A percentile compares a stretch with the other conserved stretches of the same genome.
These are phyloP conservation scores for Chytriomyces confervae DNA, from an alignment of 192 early-diverging fungal genomes.

Conservation along the genomic window DNA sequence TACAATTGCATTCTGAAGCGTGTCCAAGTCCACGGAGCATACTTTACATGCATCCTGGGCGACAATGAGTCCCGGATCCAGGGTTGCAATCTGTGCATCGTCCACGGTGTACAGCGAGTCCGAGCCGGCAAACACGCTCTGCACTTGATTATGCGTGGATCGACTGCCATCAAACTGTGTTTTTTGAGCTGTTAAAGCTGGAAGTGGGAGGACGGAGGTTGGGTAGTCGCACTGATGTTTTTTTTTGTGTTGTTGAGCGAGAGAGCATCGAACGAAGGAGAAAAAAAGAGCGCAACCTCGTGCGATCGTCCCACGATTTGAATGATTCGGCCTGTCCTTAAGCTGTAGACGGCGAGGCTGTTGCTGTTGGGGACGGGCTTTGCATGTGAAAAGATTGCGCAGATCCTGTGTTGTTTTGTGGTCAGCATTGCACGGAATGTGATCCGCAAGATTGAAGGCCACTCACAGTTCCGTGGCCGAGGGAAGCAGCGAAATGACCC, in stretches of 20 bases:
- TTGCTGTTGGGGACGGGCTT: not conserved
- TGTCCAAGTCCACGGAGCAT: slow-evolving; percentile 48
- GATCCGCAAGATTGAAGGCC: not conserved
- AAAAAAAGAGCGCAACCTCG: not conserved
- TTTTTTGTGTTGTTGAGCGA: too few species aligned
- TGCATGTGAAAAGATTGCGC: not conserved
- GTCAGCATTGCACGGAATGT: not conserved
- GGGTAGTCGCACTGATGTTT: slow-evolving; percentile 15
- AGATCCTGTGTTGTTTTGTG: not conserved
- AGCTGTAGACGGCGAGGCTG: not conserved
- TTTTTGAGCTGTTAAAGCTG: not conserved
- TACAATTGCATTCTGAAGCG: slow-evolving; percentile 35
- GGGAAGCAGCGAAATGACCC: slow-evolving; percentile 17
- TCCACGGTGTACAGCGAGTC: slow-evolving; percentile 46
- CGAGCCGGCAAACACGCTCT: slow-evolving; percentile 7
- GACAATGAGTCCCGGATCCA: slow-evolving; percentile 41
- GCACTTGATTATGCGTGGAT: slow-evolving; percentile 11
- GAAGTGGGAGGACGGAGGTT: not conserved
- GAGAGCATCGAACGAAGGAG: not conserved
- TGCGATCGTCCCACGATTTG: slow-evolving; percentile 7
- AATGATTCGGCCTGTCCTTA: slow-evolving; percentile 2
- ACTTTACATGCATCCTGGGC: slow-evolving; percentile 49
- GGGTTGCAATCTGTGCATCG: slow-evolving; percentile 15
- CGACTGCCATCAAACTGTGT: not conserved
- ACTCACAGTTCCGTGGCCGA: slow-evolving; percentile 19